These are phyloP conservation scores for Chrysanthemum seticuspe DNA, from an alignment of 129 eudicot species.

Conservation along the genomic window DNA sequence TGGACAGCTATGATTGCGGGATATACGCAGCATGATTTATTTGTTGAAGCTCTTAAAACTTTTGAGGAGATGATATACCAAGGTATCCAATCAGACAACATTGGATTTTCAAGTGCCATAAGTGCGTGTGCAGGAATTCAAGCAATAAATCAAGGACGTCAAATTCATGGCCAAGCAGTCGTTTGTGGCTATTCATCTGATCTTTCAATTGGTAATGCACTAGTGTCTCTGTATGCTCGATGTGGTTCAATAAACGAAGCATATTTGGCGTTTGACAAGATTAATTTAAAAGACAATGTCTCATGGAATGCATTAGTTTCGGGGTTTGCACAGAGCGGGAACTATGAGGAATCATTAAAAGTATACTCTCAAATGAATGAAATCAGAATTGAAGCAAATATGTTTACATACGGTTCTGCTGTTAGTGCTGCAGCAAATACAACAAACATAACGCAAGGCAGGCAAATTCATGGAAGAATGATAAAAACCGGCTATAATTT, in stretches of 20 bases:
- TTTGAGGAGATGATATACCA: constrained; percentile 70
- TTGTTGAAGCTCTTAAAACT: constrained; percentile 69
- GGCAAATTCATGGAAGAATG: constrained; percentile 72
- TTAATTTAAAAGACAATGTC: constrained; percentile 53
- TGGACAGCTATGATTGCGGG: constrained; percentile 99
- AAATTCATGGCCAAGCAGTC: constrained; percentile 74
- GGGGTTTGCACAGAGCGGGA: constrained; percentile 85
- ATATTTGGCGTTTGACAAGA: constrained; percentile 64
- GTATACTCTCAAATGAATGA: constrained; percentile 67
- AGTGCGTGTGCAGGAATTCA: constrained; percentile 93
- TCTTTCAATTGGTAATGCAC: constrained; percentile 86
- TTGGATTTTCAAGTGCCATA: constrained; percentile 87
- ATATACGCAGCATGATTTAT: constrained; percentile 68
- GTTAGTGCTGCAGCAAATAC: constrained; percentile 92
- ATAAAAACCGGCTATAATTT: constrained; percentile 60
- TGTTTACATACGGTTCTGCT: constrained; percentile 79
- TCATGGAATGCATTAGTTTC: constrained; percentile 94
- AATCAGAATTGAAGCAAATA: constrained; percentile 57
- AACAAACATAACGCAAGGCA: constrained; percentile 73
- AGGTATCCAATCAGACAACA: constrained; percentile 75
- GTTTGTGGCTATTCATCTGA: constrained; percentile 68
- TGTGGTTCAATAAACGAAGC: constrained; percentile 81
- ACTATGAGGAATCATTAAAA: constrained; percentile 68
- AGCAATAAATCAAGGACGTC: constrained; percentile 75
- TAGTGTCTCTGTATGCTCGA: constrained; percentile 80